These are phyloP conservation scores for Cyberlindnera euphorbiiphila DNA, from an alignment of 805 yeast genomes.

Conservation along the genomic window DNA sequence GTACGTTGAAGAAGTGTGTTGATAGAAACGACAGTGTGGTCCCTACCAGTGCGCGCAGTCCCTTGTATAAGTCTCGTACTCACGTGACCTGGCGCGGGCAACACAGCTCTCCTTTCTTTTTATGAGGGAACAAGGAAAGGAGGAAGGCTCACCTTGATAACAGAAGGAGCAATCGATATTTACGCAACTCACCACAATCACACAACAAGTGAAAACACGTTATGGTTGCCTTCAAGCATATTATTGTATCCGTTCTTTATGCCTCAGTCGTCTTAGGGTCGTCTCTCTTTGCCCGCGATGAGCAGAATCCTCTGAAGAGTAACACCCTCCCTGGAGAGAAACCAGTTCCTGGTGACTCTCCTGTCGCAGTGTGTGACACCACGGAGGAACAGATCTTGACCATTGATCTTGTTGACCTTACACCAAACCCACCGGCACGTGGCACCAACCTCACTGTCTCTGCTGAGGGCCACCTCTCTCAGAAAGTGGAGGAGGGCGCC, in stretches of 20 bases:
- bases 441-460: constrained; percentile 79
- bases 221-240: constrained; percentile 15
- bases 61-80: no score
- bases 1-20: no score
- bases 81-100: no score
- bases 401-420: constrained; percentile 53
- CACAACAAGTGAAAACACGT: no score
- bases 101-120: no score
- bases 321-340: constrained; percentile 38
- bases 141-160: no score
- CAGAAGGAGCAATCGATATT: no score
- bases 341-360: constrained; percentile 91
- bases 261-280: constrained; percentile 3
- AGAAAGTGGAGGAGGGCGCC: constrained; percentile 73
- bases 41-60: no score
- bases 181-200: no score
- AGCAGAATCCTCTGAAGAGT: constrained; percentile 15
- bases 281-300: constrained; percentile 22
- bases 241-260: constrained; percentile 9
- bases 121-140: no score
- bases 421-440: constrained; percentile 86
- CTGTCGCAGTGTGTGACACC: constrained; percentile 73
- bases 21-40: no score
- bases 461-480: constrained; percentile 63
- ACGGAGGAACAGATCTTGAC: constrained; percentile 58